Evolutionary conservation across 345 rosid genomes (phyloP), one percentile per base, ranked within the genome.

Genomic region (Gossypium thurberi): DNA sequence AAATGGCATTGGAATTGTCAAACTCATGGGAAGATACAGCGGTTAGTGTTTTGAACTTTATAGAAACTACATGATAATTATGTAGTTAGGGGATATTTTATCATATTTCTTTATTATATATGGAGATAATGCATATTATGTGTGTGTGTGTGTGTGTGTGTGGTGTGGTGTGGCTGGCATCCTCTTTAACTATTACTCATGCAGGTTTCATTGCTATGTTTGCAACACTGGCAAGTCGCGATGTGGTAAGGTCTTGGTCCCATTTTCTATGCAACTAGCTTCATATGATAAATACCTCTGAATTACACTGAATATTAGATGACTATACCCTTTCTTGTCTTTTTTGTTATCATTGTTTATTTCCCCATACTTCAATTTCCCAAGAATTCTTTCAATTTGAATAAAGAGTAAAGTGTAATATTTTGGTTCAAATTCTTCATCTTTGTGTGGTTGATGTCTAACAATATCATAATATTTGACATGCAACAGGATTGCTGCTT

Each of bases 1-100:
- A 80, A 94, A 94, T 89, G 98, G 98, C 81, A 85, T 92, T 79
- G 98, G 98, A 52, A 80, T 94, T 56, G 95, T 94, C 74, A 94
- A 94, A 86, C 90, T 92, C 50, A 90, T 92, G 98, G 98, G 98
- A 71, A 87, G 98, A 92, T 90, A 94, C 77, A 92, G 98, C 70
- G 98, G 98, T 92, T 81, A 75, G 82, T 56, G 62, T 69, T 84
- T 50, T 58, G 51, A 55, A 70, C 33, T 25, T 65, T 57, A 5
- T 68, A 50, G 46, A 68, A 15, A 8, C 40, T 15, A 17, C 2
- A 2, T 50, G 56, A 62, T 33, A 3, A 74, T 71, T 15, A 66
- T 64, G 42, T 26, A 26, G 1, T 11, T 53, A 68, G 17, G 73
- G 40, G 59, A 47, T 52, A 25, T 37, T 23, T 25, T 17, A 26